Conservation (phyloP, 2,329 filamentous ascomycete genomes). For the Hymenotorrendiella dingleyae region DNA sequence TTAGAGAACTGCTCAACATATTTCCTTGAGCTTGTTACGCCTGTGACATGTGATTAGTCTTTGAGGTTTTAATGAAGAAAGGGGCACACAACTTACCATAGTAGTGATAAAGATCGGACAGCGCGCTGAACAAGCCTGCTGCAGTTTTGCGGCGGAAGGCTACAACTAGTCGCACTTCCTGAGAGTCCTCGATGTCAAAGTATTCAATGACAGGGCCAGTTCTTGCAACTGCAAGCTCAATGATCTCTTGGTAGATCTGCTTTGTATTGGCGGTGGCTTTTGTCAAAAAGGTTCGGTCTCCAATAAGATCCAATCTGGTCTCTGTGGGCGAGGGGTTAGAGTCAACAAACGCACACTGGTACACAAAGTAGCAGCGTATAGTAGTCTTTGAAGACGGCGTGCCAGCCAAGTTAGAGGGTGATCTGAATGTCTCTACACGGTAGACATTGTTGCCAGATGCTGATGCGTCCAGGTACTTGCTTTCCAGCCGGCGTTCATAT, state of each 20-base stretch:
- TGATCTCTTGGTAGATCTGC: conserved; percentile 90
- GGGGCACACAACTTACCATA: conserved; percentile 77
- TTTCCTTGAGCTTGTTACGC: conserved; percentile 90
- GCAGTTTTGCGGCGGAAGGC: conserved; percentile 93
- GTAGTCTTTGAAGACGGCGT: conserved; percentile 65
- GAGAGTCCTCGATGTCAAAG: conserved; percentile 86
- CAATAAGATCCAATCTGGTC: conserved; percentile 84
- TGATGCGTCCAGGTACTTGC: conserved; percentile 81
- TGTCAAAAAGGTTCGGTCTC: conserved; percentile 87
- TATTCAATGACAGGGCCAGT: conserved; percentile 96
- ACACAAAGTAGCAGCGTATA: conserved; percentile 96
- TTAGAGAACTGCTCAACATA: conserved; percentile 99
- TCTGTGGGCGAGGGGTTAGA: conserved; percentile 68
- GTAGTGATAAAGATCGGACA: conserved; percentile 97
- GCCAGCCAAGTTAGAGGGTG: conserved; percentile 70
- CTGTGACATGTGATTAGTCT: conserved; percentile 53
- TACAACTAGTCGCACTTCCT: conserved; percentile 90
- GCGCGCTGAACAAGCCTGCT: conserved; percentile 85
- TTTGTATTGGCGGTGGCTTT: conserved; percentile 96
- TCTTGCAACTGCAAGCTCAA: conserved; percentile 74
- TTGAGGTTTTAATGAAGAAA: conserved; percentile 43
- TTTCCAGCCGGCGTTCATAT: conserved; percentile 89
- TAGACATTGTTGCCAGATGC: conserved; percentile 63
- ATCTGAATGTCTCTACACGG: conserved; percentile 96
- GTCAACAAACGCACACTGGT: conserved; percentile 87